Percentiles rank a stretch among this genome's conserved stretches.
Conservation (phyloP, 331 rosid genomes). For the Arachis monticola region DNA sequence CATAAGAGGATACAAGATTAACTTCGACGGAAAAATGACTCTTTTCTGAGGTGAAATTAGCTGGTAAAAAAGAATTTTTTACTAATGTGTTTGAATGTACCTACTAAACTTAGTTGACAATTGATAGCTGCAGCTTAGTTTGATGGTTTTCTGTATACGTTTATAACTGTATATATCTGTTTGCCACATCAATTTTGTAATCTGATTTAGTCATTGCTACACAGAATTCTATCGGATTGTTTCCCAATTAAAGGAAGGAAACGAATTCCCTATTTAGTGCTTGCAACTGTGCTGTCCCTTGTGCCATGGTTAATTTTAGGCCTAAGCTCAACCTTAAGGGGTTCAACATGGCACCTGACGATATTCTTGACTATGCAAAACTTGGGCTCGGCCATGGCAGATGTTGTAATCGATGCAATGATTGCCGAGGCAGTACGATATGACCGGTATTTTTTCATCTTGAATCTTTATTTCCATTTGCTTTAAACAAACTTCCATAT, state of each 20-base stretch:
- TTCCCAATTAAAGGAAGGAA: conserved; percentile 83
- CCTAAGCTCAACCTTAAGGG: conserved; percentile 56
- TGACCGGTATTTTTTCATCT: conserved; percentile 59
- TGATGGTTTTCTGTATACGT: neutral
- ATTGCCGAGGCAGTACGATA: conserved; percentile 85
- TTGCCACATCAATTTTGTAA: conserved; percentile 23
- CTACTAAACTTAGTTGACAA: neutral
- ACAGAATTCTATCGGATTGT: conserved; percentile 88
- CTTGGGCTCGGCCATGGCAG: conserved; percentile 93
- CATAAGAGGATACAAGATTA: conserved; percentile 13
- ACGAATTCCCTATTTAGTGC: conserved; percentile 78
- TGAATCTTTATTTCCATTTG: conserved; percentile 31
- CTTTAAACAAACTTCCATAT: conserved; percentile 4
- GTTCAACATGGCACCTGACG: conserved; percentile 70
- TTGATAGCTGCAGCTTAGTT: conserved; percentile 35
- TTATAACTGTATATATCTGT: conserved; percentile 1
- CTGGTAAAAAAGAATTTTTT: neutral
- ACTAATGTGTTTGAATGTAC: neutral
- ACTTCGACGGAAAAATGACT: neutral
- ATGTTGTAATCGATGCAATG: conserved; percentile 93
- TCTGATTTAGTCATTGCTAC: conserved; percentile 42
- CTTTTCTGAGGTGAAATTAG: conserved; percentile 8
- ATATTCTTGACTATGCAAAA: conserved; percentile 75
- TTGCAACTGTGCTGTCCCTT: conserved; percentile 82
- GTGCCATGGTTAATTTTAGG: conserved; percentile 81